phyloP scores from a whole-genome alignment of 306 rosid genomes.

The Senna siamea region DNA sequence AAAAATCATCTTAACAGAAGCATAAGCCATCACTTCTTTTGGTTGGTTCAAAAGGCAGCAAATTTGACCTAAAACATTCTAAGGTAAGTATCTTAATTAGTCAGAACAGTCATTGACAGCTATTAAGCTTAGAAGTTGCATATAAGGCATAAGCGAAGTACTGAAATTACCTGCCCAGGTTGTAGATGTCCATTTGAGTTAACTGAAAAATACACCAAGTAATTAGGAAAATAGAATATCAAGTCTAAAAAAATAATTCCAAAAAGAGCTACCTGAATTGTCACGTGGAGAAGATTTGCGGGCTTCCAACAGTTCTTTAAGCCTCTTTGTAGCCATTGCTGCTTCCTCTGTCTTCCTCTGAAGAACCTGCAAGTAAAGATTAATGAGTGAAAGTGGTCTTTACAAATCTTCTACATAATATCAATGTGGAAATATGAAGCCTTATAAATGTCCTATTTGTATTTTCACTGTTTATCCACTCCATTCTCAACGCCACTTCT shows the following conservation, averaged over 20 bases:
- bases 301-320: slow-evolving; percentile 73
- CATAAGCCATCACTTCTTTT: slow-evolving; percentile 30
- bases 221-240: slow-evolving; percentile 43
- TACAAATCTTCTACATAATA: neutral
- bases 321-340: slow-evolving; percentile 70
- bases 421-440: neutral
- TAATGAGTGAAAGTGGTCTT: slow-evolving; percentile 20
- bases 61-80: slow-evolving; percentile 16
- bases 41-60: slow-evolving; percentile 25
- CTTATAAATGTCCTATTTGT: neutral
- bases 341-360: slow-evolving; percentile 93
- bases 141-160: slow-evolving; percentile 21
- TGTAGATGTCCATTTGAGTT: slow-evolving; percentile 60
- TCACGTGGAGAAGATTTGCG: slow-evolving; percentile 71
- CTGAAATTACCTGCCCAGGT: slow-evolving; percentile 61
- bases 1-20: slow-evolving; percentile 17
- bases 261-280: slow-evolving; percentile 54
- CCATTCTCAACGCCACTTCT: too few species aligned
- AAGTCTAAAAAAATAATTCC: slow-evolving; percentile 13
- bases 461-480: too few species aligned
- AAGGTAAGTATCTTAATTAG: slow-evolving; percentile 6
- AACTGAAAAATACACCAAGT: slow-evolving; percentile 52
- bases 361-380: slow-evolving; percentile 63
- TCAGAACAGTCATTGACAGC: neutral
- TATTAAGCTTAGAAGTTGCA: slow-evolving; percentile 24